Evolutionary conservation across 495 filamentous ascomycete genomes (phyloP).

Genomic region (Apodospora peruviana): DNA sequence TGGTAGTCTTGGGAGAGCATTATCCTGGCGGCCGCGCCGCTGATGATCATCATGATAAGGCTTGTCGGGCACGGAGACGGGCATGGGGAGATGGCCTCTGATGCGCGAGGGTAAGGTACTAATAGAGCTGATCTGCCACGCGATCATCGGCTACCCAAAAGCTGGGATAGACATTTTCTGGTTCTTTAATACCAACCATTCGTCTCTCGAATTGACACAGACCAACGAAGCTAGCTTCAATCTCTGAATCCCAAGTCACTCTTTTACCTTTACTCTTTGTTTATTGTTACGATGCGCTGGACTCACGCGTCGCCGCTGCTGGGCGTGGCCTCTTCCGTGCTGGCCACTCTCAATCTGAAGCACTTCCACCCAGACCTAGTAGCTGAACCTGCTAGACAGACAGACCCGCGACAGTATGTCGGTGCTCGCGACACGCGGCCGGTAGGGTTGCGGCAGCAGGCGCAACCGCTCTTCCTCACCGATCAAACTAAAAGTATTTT

Average conservation of each 20-base stretch:
- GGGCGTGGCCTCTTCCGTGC: conserved; percentile 6
- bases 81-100: too few species aligned
- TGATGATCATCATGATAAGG: neutral
- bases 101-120: too few species aligned
- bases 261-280: neutral
- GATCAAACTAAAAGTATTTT: conserved; percentile 6
- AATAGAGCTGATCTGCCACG: neutral
- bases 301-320: conserved; percentile 4
- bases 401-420: neutral
- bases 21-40: neutral
- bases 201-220: neutral
- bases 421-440: neutral
- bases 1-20: too few species aligned
- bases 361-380: conserved; percentile 7
- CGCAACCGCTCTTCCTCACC: conserved; percentile 12
- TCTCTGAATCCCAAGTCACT: neutral
- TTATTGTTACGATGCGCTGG: conserved; percentile 14
- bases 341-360: conserved; percentile 10
- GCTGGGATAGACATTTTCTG: neutral
- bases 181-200: neutral
- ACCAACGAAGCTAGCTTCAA: neutral
- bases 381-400: conserved; percentile 3
- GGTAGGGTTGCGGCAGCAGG: conserved; percentile 10
- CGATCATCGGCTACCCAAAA: too few species aligned
- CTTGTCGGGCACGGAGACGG: too few species aligned